Evolutionary conservation across 257 asterid genomes (phyloP), one percentile per base, ranked within the genome.

Genomic region (Linderniella brevidens): DNA sequence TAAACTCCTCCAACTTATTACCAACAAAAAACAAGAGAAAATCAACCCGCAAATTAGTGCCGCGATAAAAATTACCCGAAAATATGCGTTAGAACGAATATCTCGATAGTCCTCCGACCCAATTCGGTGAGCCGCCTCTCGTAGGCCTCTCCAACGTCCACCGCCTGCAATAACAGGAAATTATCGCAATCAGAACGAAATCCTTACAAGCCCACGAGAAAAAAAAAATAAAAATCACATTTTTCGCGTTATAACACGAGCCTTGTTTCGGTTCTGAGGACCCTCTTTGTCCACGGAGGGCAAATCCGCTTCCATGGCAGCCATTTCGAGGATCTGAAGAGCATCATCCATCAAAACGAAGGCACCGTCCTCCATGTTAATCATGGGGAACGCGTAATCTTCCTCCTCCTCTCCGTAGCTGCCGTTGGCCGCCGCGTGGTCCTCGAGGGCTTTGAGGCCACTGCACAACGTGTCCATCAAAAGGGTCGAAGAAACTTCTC

Each of bases 281-380:
- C 93, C 96, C 70, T 80, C 84, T 63, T 84, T 96, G 41, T 88
- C 93, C 75, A 80, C 80, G 17, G 96, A 82, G 49, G 96, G 96
- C 72, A 84, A 74, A 19, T n/a, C n/a, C n/a, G 81, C 93, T 70
- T 84, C 98, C 54, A 66, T 44, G 42, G 96, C 88, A 63, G 82
- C 93, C 62, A 94, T 78, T 78, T 81, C 81, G 56, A 90, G 92
- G 37, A 90, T 69, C 29, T 49, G 73, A 58, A 90, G 56, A 50
- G 84, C 87, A 63, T 90, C 98, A 73, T 77, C 96, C 55, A 67
- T 84, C 93, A 90, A 69, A 38, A 73, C 66, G 52, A 85, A 81
- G 57, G 63, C 64, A 54, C 76, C 93, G 47, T 73, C 72, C 71
- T 85, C 93, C 52, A 72, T 51, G 49, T 67, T 54, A 70, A 85